Base-by-base conservation (phyloP, 2,329 filamentous ascomycete genomes). In the Lachnellula suecica region DNA sequence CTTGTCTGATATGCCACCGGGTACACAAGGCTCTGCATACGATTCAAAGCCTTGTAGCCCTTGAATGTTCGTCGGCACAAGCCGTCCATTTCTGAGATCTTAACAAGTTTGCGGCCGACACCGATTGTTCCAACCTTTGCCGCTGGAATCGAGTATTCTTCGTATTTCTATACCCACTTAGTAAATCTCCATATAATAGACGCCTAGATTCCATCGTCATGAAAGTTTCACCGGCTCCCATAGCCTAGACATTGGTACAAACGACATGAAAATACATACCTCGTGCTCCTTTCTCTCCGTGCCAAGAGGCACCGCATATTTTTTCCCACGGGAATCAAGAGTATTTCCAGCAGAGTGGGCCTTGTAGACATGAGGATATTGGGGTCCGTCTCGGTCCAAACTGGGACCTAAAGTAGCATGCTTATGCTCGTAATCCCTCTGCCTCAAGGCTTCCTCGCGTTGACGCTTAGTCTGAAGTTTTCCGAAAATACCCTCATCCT, bases 1-100 rank as follows among this genome's bases (percentile, higher is more conserved):
- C 85, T 96, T 2, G 91, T 97, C 68, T 87, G 90, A 73, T 99
- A 97, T 0, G 92, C 94, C 4, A 99, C 90, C 1, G 91, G 91
- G 64, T 96, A 96, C 0, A 97, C 89, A 44, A 99, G 77, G 68
- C 92, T 97, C 73, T 99, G 94, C 95, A 99, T 99, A 24, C 95
- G 87, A 66, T 99, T 99, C 54, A 99, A 79, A 3, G 88, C 74
- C 71, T 92, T 93, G 76, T 99, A 99, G 0, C 92, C 92, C 66
- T 87, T 89, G 74, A 99, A 99, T 0, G 94, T 99, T n/a, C 82
- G 84, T 55, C 84, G 82, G 63, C 94, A 99, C 24, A 99, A 78
- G 0, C 89, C 91, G 69, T 99, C 94, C 75, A 99, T 79, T 3
- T 91, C 88, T 6, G 80, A 76, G 54, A 99, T 93, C 27, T 84